Percentiles rank a stretch among this genome's conserved stretches.
Conservation (phyloP, 768 basidiomycete species). For the Kwoniella sp. region DNA sequence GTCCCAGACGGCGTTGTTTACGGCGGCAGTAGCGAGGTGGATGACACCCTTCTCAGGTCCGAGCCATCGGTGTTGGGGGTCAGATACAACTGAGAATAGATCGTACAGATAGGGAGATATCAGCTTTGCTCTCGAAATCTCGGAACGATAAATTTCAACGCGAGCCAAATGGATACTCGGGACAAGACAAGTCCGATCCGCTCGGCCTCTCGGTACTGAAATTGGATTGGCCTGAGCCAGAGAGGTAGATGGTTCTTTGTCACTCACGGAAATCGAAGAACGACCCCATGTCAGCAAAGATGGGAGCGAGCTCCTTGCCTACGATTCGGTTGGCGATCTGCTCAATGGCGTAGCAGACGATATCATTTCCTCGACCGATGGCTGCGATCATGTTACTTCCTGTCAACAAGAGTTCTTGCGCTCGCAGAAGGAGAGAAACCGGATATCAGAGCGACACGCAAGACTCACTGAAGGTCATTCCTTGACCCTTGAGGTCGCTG, state of each 20-base stretch:
- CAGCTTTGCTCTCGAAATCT: not conserved
- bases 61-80: constrained; percentile 92
- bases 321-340: constrained; percentile 78
- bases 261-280: constrained; percentile 72
- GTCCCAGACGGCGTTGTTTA: constrained; percentile 93
- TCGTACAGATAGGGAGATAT: not conserved
- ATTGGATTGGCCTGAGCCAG: not conserved
- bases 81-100: constrained; percentile 64
- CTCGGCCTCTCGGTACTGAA: not conserved
- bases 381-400: constrained; percentile 22
- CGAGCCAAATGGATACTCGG: not conserved
- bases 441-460: too few relatives aligned
- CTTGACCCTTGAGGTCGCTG: constrained; percentile 71
- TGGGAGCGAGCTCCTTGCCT: constrained; percentile 75
- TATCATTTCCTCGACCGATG: constrained; percentile 79
- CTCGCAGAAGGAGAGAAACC: not conserved
- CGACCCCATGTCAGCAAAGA: constrained; percentile 88
- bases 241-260: not conserved
- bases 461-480: constrained; percentile 55
- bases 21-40: constrained; percentile 82
- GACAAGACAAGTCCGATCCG: not conserved
- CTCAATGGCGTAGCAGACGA: constrained; percentile 81
- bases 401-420: constrained; percentile 2
- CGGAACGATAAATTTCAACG: not conserved
- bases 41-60: constrained; percentile 96